Base-by-base conservation (phyloP, 805 yeast species). In the Metschnikowia proteae region DNA sequence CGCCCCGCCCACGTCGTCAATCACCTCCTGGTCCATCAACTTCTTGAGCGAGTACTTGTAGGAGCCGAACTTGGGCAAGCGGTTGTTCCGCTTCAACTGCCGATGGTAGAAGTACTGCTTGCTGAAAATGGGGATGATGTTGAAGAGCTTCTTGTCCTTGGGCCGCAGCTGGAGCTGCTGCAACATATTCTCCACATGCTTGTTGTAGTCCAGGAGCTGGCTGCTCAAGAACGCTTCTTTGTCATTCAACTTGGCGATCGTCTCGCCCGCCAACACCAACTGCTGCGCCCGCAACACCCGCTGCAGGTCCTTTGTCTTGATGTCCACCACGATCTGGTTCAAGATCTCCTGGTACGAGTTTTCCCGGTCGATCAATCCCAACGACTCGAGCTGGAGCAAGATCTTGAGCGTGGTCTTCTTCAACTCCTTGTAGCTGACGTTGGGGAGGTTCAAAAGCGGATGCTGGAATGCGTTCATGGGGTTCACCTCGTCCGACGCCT, bases 301-400 rank as follows among this genome's bases (percentile, higher is more conserved):
- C 52, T 74, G 79, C 8, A 68, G 61, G 53, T 72, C 75, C 55
- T 76, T 72, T 5, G 77, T 74, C 55, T 67, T 71, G 54, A 94
- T 88, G 54, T 92, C 97, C 46, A 76, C 68, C 0, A 97, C 96
- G 52, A 94, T 84, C 53, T 87, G 88, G 60, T 90, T 89, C 50
- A 94, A 67, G 10, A 94, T 61, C 23, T 79, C 82, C 62, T 94
- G 98, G 64, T 83, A 88, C 17, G 85, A 81, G 60, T 88, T 81
- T 30, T 75, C 70, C 50, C 96, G 76, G 3, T 84, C 73, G 6
- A 91, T 75, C 35, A 74, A 66, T 1, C 88, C 90, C 61, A 79
- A 66, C 1, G 75, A 63, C 60, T 92, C 97, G 44, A 94, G 69
- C 57, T 88, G 88, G 45, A 90, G 70, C 3, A 92, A 76, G 49